A percentile compares a stretch with the other conserved stretches of the same genome.
Evolutionary conservation across 331 rosid species (phyloP).

Genomic region (Malus hybrid): DNA sequence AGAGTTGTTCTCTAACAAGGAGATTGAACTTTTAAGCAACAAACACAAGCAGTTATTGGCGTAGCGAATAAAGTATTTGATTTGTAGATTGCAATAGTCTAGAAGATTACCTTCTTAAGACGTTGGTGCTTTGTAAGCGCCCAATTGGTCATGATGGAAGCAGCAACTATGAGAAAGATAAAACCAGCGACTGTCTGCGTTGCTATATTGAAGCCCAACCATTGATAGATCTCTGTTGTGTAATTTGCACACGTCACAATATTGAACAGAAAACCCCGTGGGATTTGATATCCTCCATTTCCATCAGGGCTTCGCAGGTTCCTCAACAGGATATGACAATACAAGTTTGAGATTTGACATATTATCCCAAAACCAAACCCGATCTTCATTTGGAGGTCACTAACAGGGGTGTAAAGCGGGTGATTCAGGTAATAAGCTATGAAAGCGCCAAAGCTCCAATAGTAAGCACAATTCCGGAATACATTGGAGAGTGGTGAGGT

Average conservation of each 20-base stretch:
- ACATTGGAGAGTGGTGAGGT: slow-evolving; percentile 93
- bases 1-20: not conserved
- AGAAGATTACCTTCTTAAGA: slow-evolving; percentile 64
- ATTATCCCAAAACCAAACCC: slow-evolving; percentile 78
- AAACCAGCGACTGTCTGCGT: slow-evolving; percentile 90
- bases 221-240: slow-evolving; percentile 94
- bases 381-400: slow-evolving; percentile 84
- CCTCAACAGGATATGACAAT: slow-evolving; percentile 77
- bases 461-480: slow-evolving; percentile 88
- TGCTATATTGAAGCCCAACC: slow-evolving; percentile 94
- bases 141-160: slow-evolving; percentile 89
- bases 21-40: not conserved
- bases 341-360: slow-evolving; percentile 65
- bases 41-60: not conserved
- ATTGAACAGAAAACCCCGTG: slow-evolving; percentile 80
- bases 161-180: slow-evolving; percentile 60
- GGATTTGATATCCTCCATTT: slow-evolving; percentile 89
- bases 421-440: slow-evolving; percentile 86
- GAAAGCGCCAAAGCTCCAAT: slow-evolving; percentile 79
- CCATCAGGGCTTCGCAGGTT: slow-evolving; percentile 76
- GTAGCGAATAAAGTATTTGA: not conserved
- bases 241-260: slow-evolving; percentile 95
- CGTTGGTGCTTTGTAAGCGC: slow-evolving; percentile 95
- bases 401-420: slow-evolving; percentile 78
- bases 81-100: not conserved